phyloP scores from a whole-genome alignment of 2,329 filamentous ascomycete genomes.

The Eutypa lata region DNA sequence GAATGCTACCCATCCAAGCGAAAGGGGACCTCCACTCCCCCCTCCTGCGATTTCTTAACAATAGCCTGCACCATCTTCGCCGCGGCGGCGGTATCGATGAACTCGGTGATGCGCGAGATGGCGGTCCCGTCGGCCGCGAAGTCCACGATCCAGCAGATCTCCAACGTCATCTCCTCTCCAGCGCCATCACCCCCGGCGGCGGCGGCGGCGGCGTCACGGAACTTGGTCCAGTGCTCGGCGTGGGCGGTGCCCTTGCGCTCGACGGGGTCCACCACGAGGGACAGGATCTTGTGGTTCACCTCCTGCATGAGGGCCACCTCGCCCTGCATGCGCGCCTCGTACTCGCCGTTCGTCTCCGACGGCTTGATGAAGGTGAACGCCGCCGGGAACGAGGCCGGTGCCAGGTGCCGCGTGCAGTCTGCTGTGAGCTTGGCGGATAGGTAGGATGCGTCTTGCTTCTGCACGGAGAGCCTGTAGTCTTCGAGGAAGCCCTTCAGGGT shows the following conservation, averaged over 20 bases:
- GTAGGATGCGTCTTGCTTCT: slow-evolving; percentile 1
- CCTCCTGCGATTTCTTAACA: too few species aligned
- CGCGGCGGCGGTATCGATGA: slow-evolving; percentile 5
- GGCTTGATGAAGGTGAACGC: slow-evolving; percentile 1
- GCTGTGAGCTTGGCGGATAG: not conserved
- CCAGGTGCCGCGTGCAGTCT: slow-evolving; percentile 2
- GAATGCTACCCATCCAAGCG: too few species aligned
- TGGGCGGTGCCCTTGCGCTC: slow-evolving; percentile 2
- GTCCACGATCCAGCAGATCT: slow-evolving; percentile 8
- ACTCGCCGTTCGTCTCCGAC: slow-evolving; percentile 2
- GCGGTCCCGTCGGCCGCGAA: slow-evolving; percentile 6
- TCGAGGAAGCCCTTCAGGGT: slow-evolving; percentile 4
- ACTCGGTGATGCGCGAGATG: slow-evolving; percentile 5
- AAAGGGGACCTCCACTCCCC: too few species aligned
- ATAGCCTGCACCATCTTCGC: slow-evolving; percentile 2
- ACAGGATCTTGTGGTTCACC: slow-evolving; percentile 1
- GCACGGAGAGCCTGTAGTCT: not conserved
- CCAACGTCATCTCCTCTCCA: slow-evolving; percentile 3
- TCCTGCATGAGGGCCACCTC: slow-evolving; percentile 1
- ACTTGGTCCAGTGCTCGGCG: slow-evolving; percentile 7
- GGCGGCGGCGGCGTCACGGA: not conserved
- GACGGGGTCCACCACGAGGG: slow-evolving; percentile 1
- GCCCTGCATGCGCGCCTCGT: slow-evolving; percentile 1
- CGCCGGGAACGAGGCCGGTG: slow-evolving; percentile 2
- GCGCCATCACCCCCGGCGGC: too few species aligned